phyloP scores from a whole-genome alignment of 495 filamentous ascomycete species.

The Podospora pseudopauciseta region DNA sequence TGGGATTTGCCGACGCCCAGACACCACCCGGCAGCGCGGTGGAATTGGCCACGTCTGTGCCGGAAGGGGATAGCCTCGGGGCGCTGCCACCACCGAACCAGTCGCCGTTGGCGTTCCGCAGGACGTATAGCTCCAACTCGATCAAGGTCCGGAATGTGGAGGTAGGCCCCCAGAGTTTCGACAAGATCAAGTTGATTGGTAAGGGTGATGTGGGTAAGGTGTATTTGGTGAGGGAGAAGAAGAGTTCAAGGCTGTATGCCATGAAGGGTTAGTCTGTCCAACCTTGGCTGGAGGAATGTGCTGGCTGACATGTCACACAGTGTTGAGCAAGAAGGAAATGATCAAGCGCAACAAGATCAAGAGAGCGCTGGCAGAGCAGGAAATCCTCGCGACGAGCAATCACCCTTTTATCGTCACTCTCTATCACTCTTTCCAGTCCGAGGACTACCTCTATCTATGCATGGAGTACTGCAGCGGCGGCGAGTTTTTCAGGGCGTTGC shows the following conservation, averaged over 20 bases:
- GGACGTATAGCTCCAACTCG: constrained; percentile 98
- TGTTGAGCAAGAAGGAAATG: constrained; percentile 99
- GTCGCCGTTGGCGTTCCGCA: constrained; percentile 69
- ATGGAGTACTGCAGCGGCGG: constrained; percentile 99
- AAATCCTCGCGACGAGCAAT: constrained; percentile 96
- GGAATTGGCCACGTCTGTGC: constrained; percentile 19
- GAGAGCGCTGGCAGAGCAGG: constrained; percentile 92
- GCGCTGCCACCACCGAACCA: constrained; percentile 46
- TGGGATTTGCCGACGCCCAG: constrained; percentile 50
- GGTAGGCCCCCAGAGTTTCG: constrained; percentile 91
- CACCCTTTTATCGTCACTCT: constrained; percentile 98
- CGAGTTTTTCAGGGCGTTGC: constrained; percentile 94
- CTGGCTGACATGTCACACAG: constrained; percentile 50
- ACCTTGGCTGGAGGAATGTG: background rate
- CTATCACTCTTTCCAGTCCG: constrained; percentile 98
- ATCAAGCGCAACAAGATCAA: constrained; percentile 99
- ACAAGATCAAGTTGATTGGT: constrained; percentile 98
- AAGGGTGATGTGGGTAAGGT: constrained; percentile 99
- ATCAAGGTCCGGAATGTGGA: constrained; percentile 98
- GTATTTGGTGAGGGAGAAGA: constrained; percentile 96
- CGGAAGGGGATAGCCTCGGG: constrained; percentile 30
- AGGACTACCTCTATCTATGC: constrained; percentile 95
- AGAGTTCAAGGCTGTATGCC: constrained; percentile 88
- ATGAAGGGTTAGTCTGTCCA: constrained; percentile 76
- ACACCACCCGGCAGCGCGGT: constrained; percentile 19